Percentiles rank a stretch among this genome's conserved stretches.
Evolutionary conservation across 208 protist genomes (phyloP).

Genomic region (Entamoeba histolytica): DNA sequence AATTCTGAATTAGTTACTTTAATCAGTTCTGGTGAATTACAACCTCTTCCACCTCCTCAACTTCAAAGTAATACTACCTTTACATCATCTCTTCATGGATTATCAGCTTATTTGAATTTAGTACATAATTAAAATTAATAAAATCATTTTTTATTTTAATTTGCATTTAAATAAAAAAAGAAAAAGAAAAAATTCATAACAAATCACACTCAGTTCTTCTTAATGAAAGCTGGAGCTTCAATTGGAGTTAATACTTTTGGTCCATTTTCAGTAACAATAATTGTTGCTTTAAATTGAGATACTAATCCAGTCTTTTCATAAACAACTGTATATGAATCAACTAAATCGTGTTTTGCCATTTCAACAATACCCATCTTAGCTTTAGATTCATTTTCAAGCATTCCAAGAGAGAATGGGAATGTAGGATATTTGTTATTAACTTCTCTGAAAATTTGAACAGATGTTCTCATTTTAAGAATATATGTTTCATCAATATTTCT

Average conservation of each 20-base stretch:
- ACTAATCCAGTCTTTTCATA: neutral
- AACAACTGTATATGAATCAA: neutral
- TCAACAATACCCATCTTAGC: neutral
- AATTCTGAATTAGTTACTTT: neutral
- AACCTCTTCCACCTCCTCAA: too few species aligned
- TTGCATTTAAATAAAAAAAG: too few species aligned
- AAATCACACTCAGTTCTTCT: too few species aligned
- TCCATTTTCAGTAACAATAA: neutral
- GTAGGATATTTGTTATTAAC: neutral
- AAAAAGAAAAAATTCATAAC: too few species aligned
- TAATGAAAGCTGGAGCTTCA: neutral
- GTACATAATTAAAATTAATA: too few species aligned
- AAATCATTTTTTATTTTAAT: too few species aligned
- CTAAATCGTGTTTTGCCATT: neutral
- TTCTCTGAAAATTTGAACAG: neutral
- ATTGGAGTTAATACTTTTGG: neutral
- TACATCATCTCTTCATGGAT: too few species aligned
- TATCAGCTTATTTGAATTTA: too few species aligned
- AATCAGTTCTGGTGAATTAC: too few species aligned
- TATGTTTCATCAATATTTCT: neutral
- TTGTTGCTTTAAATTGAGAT: neutral
- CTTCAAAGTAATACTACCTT: too few species aligned
- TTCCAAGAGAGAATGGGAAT: neutral
- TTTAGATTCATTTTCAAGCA: neutral
- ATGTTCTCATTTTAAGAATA: neutral